phyloP scores from a whole-genome alignment of 768 basidiomycete genomes.

The Suillus placidus region DNA sequence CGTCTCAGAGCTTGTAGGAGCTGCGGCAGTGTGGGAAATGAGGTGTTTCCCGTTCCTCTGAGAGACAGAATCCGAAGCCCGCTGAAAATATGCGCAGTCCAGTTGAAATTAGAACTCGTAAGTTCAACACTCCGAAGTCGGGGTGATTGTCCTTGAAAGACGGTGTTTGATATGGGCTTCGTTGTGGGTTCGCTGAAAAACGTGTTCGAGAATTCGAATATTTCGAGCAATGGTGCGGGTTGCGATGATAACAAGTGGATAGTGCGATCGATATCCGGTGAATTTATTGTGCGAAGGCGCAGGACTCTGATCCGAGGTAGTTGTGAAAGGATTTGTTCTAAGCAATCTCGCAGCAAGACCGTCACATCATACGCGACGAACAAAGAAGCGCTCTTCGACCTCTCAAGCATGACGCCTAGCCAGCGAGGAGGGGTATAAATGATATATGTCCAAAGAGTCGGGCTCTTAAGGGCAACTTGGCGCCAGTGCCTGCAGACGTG shows the following conservation, averaged over 20 bases:
- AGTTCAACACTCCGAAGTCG: slow-evolving; percentile 42
- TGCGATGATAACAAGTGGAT: slow-evolving; percentile 14
- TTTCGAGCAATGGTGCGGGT: slow-evolving; percentile 37
- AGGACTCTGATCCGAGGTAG: slow-evolving; percentile 24
- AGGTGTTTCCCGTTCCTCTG: slow-evolving; percentile 26
- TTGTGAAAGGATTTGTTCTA: slow-evolving; percentile 9
- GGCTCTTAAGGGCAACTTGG: neutral
- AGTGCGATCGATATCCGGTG: neutral
- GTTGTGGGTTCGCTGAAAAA: slow-evolving; percentile 21
- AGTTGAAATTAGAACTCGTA: slow-evolving; percentile 34
- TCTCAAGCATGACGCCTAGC: slow-evolving; percentile 45
- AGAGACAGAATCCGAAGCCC: slow-evolving; percentile 41
- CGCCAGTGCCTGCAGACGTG: slow-evolving; percentile 4
- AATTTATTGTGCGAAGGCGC: slow-evolving; percentile 2
- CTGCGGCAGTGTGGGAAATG: slow-evolving; percentile 25
- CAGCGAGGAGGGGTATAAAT: slow-evolving; percentile 37
- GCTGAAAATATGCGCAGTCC: slow-evolving; percentile 39
- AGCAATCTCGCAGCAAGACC: slow-evolving; percentile 32
- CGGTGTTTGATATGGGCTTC: slow-evolving; percentile 23
- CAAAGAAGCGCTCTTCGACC: slow-evolving; percentile 45
- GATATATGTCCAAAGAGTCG: slow-evolving; percentile 20
- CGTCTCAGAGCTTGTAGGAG: slow-evolving; percentile 35
- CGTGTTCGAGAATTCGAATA: slow-evolving; percentile 29
- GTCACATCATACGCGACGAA: slow-evolving; percentile 36
- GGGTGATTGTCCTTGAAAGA: slow-evolving; percentile 37